Percentiles rank a stretch among this genome's conserved stretches.
Evolutionary conservation across 345 rosid species (phyloP).

Genomic region (Lumnitzera littorea): DNA sequence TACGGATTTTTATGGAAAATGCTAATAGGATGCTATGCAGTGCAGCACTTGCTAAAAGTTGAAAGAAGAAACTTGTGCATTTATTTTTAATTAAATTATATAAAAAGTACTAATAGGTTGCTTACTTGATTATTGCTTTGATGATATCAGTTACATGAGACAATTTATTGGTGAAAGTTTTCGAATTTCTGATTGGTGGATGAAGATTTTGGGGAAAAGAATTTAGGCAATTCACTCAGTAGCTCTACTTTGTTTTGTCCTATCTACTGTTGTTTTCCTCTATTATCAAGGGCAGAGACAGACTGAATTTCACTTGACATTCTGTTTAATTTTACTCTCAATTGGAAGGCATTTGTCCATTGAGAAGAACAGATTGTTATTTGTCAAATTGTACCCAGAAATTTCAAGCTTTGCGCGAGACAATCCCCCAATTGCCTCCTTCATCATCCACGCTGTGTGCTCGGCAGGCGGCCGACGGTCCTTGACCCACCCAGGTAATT

Average conservation of each 20-base stretch:
- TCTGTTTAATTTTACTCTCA: slow-evolving; percentile 6
- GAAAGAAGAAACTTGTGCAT: no score
- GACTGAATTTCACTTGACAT: neutral
- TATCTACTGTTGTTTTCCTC: neutral
- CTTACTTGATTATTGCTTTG: neutral
- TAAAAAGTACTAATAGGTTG: no score
- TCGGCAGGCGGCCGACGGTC: slow-evolving; percentile 65
- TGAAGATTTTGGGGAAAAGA: neutral
- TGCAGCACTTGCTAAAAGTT: no score
- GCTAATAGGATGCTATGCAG: no score
- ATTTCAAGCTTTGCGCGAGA: slow-evolving; percentile 65
- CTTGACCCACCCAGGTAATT: slow-evolving; percentile 79
- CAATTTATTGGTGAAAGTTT: neutral
- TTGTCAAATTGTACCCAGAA: slow-evolving; percentile 75
- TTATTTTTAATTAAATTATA: no score
- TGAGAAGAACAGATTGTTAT: slow-evolving; percentile 72
- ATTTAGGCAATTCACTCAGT: neutral
- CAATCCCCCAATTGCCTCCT: slow-evolving; percentile 84
- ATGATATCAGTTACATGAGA: neutral
- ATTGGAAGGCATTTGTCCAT: slow-evolving; percentile 73
- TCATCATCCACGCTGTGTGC: slow-evolving; percentile 58
- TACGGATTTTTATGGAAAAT: no score
- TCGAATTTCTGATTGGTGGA: neutral
- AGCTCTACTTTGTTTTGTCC: slow-evolving; percentile 7
- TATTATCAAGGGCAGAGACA: neutral